Evolutionary conservation across 1,284 basidiomycete species (phyloP).

Genomic region (Hemileia vastatrix): DNA sequence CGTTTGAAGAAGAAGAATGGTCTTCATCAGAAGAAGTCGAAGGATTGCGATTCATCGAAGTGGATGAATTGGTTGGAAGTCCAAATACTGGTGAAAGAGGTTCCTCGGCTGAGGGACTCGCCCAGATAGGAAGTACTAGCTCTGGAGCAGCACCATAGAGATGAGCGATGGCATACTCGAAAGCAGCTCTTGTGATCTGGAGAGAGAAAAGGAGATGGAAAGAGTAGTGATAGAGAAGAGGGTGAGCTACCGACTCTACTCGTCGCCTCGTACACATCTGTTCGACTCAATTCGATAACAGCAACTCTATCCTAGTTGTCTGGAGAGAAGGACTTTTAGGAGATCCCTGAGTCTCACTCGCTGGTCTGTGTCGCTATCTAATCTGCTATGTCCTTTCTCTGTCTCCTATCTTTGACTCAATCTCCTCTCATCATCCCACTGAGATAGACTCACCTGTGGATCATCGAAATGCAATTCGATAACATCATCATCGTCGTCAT

Average conservation of each 20-base stretch:
- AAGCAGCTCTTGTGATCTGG: slow-evolving; percentile 36
- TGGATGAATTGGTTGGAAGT: neutral
- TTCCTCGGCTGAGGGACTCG: slow-evolving; percentile 26
- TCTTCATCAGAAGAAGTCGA: no score
- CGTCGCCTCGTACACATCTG: no score
- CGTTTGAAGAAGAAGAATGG: slow-evolving; percentile 41
- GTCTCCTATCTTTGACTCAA: neutral
- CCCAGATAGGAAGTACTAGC: slow-evolving; percentile 35
- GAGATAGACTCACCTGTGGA: slow-evolving; percentile 13
- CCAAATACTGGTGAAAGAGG: slow-evolving; percentile 25
- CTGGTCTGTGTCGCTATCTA: no score
- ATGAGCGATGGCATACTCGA: slow-evolving; percentile 37
- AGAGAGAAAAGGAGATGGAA: no score
- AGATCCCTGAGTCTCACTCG: no score
- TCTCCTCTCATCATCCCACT: neutral
- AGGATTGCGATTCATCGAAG: no score
- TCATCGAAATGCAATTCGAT: slow-evolving; percentile 34
- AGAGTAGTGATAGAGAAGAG: no score
- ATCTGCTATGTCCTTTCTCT: no score
- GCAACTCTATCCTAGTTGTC: no score
- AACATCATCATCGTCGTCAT: slow-evolving; percentile 20
- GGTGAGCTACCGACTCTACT: no score
- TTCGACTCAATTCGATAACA: no score
- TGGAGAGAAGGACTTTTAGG: no score
- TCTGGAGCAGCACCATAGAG: slow-evolving; percentile 36